A percentile compares a stretch with the other conserved stretches of the same genome.
Evolutionary conservation across 2,329 filamentous ascomycete species (phyloP).

Genomic region (Aphanocladium album): DNA sequence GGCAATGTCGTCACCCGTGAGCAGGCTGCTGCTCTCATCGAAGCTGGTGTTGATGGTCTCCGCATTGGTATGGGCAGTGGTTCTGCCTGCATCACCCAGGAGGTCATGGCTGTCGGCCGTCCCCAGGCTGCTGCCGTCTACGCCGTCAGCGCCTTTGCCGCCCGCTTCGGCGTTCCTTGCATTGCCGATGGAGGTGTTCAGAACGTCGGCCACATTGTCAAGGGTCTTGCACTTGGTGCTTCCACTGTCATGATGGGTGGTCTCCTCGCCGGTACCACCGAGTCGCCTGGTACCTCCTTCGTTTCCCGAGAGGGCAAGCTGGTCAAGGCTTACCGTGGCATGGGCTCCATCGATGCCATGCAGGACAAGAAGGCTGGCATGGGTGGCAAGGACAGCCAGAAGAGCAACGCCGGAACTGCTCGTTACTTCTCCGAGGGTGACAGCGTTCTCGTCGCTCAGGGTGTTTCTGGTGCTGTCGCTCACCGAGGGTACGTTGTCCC

Average conservation of each 20-base stretch:
- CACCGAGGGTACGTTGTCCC: conserved; percentile 56
- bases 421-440: conserved; percentile 98
- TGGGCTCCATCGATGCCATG: conserved; percentile 99
- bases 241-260: conserved; percentile 99
- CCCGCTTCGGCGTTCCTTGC: conserved; percentile 91
- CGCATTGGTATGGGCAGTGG: conserved; percentile 99
- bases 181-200: conserved; percentile 98
- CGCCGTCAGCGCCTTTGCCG: conserved; percentile 83
- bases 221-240: conserved; percentile 90
- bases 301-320: conserved; percentile 95
- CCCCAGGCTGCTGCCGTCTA: conserved; percentile 92
- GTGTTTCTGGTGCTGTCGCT: conserved; percentile 81
- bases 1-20: conserved; percentile 98
- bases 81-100: conserved; percentile 97
- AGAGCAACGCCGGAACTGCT: conserved; percentile 90
- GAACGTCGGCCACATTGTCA: conserved; percentile 98
- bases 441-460: conserved; percentile 90
- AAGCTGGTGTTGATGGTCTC: conserved; percentile 89
- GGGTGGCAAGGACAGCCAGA: conserved; percentile 65
- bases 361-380: conserved; percentile 93
- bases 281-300: conserved; percentile 95
- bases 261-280: conserved; percentile 91
- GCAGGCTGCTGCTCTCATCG: conserved; percentile 88
- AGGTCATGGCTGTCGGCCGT: conserved; percentile 98
- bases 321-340: conserved; percentile 98